These are phyloP conservation scores for Botrytis porri DNA, from an alignment of 2,329 filamentous ascomycete genomes.

Conservation along the genomic window DNA sequence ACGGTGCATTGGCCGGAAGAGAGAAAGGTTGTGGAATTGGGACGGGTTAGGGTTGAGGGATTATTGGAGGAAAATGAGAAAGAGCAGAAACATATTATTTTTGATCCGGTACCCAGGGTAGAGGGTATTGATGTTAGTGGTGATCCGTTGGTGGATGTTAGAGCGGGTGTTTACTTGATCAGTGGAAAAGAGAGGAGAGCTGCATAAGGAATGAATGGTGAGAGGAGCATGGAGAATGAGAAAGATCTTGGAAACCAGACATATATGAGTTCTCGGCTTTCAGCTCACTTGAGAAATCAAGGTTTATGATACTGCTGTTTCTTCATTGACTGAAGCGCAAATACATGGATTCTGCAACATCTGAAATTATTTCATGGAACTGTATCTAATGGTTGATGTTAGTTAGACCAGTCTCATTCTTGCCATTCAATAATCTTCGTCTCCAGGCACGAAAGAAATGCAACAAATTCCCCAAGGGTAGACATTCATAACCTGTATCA, in stretches of 20 bases:
- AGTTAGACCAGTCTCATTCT: neutral
- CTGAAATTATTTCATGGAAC: neutral
- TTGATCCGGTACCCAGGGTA: constrained; percentile 56
- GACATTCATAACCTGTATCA: too few relatives aligned
- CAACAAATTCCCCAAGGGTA: accelerated
- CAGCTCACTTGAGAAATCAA: neutral
- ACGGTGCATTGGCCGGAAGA: constrained; percentile 53
- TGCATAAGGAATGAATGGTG: neutral
- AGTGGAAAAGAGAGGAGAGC: constrained; percentile 51
- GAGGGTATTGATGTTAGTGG: constrained; percentile 50
- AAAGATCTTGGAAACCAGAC: neutral
- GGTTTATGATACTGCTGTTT: neutral
- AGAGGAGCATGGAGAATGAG: neutral
- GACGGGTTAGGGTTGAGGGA: constrained; percentile 45
- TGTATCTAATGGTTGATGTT: neutral
- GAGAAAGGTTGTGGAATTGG: constrained; percentile 50
- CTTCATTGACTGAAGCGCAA: neutral
- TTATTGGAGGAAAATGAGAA: constrained; percentile 41
- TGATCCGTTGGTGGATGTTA: constrained; percentile 55
- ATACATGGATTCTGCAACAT: neutral
- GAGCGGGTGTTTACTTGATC: constrained; percentile 54
- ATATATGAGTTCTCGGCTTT: neutral
- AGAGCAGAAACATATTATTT: constrained; percentile 53
- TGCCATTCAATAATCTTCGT: accelerated
- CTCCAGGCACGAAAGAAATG: neutral